Conservation (phyloP, 1,284 basidiomycete species). For the Amylostereum chailletii region DNA sequence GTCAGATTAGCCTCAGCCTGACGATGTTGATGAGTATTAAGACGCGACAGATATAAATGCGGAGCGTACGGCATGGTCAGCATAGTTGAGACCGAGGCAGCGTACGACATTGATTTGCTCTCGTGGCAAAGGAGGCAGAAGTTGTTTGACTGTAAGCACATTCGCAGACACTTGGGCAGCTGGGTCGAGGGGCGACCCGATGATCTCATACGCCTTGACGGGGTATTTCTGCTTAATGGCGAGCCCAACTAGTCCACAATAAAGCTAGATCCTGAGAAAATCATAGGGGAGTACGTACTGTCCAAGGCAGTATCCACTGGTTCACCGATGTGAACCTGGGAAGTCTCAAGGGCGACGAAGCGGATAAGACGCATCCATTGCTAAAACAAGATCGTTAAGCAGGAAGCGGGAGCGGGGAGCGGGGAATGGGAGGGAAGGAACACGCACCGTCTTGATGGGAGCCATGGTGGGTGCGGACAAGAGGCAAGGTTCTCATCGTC, state of each 20-base stretch:
- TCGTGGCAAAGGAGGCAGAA: constrained; percentile 63
- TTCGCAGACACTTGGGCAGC: constrained; percentile 52
- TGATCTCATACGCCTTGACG: constrained; percentile 62
- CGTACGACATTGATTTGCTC: constrained; percentile 63
- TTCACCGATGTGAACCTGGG: constrained; percentile 67
- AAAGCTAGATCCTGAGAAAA: background rate
- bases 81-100: constrained; percentile 76
- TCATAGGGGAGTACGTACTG: constrained; percentile 28
- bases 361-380: constrained; percentile 79
- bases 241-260: constrained; percentile 48
- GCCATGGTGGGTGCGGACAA: constrained; percentile 31
- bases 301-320: constrained; percentile 63
- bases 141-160: constrained; percentile 57
- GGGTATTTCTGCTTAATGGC: constrained; percentile 43
- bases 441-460: constrained; percentile 49
- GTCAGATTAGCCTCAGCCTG: constrained; percentile 61
- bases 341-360: constrained; percentile 73
- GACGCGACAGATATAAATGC: background rate
- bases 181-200: constrained; percentile 58
- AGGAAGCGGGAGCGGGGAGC: background rate
- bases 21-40: background rate
- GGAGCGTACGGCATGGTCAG: constrained; percentile 62
- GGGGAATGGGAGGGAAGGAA: background rate
- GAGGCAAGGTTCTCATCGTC: background rate
- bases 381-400: constrained; percentile 21